Percentiles rank a stretch among this genome's conserved stretches.
These are phyloP conservation scores for Herpetomonas samuelpessoai DNA, from an alignment of 208 protist species.

Conservation along the genomic window DNA sequence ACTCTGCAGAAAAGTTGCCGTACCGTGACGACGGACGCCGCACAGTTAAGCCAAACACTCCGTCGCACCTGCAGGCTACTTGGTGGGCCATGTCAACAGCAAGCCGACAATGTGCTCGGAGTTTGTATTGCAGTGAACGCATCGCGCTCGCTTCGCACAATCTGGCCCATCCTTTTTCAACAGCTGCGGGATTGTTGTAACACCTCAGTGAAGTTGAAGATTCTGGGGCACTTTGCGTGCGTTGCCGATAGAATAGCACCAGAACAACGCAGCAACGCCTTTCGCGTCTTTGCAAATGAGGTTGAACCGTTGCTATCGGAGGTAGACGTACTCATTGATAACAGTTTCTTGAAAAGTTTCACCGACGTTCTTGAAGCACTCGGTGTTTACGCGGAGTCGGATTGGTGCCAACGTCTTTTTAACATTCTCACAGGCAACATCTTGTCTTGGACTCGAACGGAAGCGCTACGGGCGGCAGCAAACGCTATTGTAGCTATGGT, in stretches of 20 bases:
- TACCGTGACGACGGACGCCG: neutral
- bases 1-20: too few relatives aligned
- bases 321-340: slow-evolving; percentile 16
- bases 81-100: neutral
- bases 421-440: neutral
- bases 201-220: slow-evolving; percentile 14
- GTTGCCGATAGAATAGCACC: slow-evolving; percentile 16
- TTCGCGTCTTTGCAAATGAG: slow-evolving; percentile 27
- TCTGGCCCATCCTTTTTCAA: slow-evolving; percentile 34
- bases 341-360: slow-evolving; percentile 16
- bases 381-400: slow-evolving; percentile 3
- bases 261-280: slow-evolving; percentile 23
- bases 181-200: slow-evolving; percentile 17
- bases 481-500: neutral
- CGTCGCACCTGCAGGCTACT: neutral
- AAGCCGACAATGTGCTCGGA: slow-evolving; percentile 7
- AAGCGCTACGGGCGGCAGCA: slow-evolving; percentile 4
- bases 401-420: slow-evolving; percentile 5
- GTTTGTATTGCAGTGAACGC: slow-evolving; percentile 4
- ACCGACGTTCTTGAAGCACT: slow-evolving; percentile 2
- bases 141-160: slow-evolving; percentile 12
- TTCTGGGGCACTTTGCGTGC: slow-evolving; percentile 28
- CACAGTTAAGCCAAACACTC: neutral
- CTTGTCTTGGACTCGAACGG: neutral
- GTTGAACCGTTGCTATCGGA: slow-evolving; percentile 5